A percentile compares a stretch with the other conserved stretches of the same genome.
These are phyloP conservation scores for Fusarium humuli DNA, from an alignment of 2,329 filamentous ascomycete genomes.

Conservation along the genomic window DNA sequence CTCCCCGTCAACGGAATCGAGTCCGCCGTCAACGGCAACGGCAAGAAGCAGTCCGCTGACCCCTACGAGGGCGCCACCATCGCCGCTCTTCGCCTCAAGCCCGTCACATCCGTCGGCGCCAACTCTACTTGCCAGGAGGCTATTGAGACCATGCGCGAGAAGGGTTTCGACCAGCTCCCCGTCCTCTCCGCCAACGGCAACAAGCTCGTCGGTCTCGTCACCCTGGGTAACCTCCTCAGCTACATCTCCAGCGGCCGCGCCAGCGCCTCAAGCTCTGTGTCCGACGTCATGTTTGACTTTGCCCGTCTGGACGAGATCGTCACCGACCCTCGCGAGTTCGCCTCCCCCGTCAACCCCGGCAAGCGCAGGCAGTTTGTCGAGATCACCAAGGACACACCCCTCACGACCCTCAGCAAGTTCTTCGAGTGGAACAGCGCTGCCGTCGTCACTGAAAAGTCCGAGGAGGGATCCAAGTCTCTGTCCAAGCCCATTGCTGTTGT, in stretches of 20 bases:
- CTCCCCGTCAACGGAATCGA: conserved; percentile 70
- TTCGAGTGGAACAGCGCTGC: conserved; percentile 99
- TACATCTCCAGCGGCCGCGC: conserved; percentile 89
- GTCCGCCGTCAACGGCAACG: conserved; percentile 56
- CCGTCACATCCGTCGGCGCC: conserved; percentile 84
- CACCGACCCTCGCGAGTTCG: conserved; percentile 82
- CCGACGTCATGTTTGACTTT: conserved; percentile 98
- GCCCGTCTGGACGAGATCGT: conserved; percentile 86
- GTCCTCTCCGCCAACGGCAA: conserved; percentile 78
- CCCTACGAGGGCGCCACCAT: conserved; percentile 84
- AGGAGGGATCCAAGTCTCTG: conserved; percentile 64
- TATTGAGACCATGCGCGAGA: conserved; percentile 98
- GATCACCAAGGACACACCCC: conserved; percentile 89
- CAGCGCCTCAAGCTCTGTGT: conserved; percentile 77
- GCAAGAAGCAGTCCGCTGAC: conserved; percentile 63
- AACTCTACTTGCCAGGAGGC: conserved; percentile 82
- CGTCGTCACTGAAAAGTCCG: conserved; percentile 83
- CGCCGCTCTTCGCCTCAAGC: conserved; percentile 86
- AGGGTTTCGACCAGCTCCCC: conserved; percentile 96
- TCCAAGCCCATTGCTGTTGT: conserved; percentile 88
- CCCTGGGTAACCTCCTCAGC: conserved; percentile 91
- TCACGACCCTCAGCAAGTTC: conserved; percentile 87
- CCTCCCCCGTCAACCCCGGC: conserved; percentile 51
- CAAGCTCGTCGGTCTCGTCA: conserved; percentile 90
- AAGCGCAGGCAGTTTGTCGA: conserved; percentile 84